These are phyloP conservation scores for Acacia melanoxylon DNA, from an alignment of 306 rosid genomes.

Conservation along the genomic window DNA sequence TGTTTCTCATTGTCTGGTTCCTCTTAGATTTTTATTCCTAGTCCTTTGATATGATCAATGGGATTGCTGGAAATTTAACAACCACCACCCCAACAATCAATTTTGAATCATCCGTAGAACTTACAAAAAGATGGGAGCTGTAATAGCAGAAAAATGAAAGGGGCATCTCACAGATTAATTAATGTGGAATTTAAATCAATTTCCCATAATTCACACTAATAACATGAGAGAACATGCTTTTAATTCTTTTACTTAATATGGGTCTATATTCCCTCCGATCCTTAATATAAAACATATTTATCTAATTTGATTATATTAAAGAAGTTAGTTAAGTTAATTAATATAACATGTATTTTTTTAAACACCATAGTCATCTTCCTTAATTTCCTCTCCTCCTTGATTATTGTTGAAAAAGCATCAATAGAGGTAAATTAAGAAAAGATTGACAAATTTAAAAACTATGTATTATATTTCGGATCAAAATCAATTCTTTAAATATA, in stretches of 20 bases:
- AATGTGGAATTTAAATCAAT: not conserved
- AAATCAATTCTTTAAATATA: too few relatives aligned
- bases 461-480: too few relatives aligned
- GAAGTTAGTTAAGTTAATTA: too few relatives aligned
- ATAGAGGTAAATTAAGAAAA: too few relatives aligned
- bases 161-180: not conserved
- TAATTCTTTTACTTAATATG: not conserved
- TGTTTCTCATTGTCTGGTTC: conserved; percentile 18
- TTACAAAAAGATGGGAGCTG: not conserved
- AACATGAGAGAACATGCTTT: not conserved
- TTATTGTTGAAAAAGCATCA: too few relatives aligned
- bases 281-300: too few relatives aligned
- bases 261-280: too few relatives aligned
- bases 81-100: not conserved
- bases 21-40: not conserved
- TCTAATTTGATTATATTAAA: too few relatives aligned
- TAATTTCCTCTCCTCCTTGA: too few relatives aligned
- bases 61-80: not conserved
- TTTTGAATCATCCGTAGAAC: not conserved
- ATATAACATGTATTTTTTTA: too few relatives aligned
- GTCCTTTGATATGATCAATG: not conserved
- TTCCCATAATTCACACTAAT: not conserved
- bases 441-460: too few relatives aligned
- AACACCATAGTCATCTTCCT: too few relatives aligned
- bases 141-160: not conserved